Base-by-base conservation (phyloP, 306 rosid genomes). In the Glycine tomentella region DNA sequence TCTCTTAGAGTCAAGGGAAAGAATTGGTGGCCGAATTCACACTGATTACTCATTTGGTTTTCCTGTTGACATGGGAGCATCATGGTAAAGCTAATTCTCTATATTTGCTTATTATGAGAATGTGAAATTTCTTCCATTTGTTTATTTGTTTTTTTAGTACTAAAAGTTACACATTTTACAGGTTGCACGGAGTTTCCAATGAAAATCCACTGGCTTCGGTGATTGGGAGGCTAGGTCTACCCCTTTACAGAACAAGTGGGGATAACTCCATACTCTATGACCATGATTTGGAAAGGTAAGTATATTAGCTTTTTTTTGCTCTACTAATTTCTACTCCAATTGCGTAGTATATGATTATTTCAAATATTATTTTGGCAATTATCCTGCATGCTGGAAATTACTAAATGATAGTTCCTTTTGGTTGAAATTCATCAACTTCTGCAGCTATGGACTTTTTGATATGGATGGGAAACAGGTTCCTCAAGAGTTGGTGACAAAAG, bases 401-500 rank as follows among this genome's bases (percentile, higher is more conserved):
- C 75, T 42, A 67, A 33, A n/a, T 5, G 44, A 52, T 42, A 52
- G 25, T 40, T 84, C 11, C 58, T 69, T 65, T 49, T 64, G 11
- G 62, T 31, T 20, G 25, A 20, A 20, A 20, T 20, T 20, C 25
- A 20, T 79, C 59, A 67, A 80, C 72, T 20, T 53, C 69, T n/a
- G 80, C 88, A 93, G 99, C 83, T 96, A 90, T 87, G 99, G 93
- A 5, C 99, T 96, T 66, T 96, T 90, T 85, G 97, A 93, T 83
- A 90, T 84, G 91, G 99, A 93, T 48, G 99, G 99, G 69, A 90
- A 86, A 55, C 94, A 96, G 88, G 94, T 96, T 84, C 94, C 98
- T 72, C 97, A 87, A 78, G 98, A 96, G 48, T 81, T 96, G 78
- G 99, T 96, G 11, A 88, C 91, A 14, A 81, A 87, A 84, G 96